A percentile compares a stretch with the other conserved stretches of the same genome.
Conservation (phyloP, 164 flowering plant genomes). For the Kalanchoe fedtschenkoi region DNA sequence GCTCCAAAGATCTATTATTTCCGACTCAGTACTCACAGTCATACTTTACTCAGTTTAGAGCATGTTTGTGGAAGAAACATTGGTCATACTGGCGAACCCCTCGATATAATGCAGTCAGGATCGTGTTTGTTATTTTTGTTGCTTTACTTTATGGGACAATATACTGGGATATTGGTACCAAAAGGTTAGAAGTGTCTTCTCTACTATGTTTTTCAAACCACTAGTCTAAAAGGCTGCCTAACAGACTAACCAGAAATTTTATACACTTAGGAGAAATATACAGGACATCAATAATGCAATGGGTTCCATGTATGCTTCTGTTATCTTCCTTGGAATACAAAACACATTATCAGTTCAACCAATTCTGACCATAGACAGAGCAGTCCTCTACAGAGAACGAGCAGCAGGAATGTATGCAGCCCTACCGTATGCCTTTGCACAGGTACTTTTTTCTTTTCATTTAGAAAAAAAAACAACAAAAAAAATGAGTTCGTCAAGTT, state of each 20-base stretch:
- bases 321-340: constrained; percentile 29
- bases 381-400: constrained; percentile 41
- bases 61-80: constrained; percentile 37
- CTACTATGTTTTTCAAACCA: too few relatives aligned
- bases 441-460: constrained; percentile 8
- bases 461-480: background rate
- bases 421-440: constrained; percentile 31
- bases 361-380: constrained; percentile 33
- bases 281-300: constrained; percentile 35
- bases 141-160: constrained; percentile 30
- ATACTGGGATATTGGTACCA: constrained; percentile 33
- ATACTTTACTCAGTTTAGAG: constrained; percentile 24
- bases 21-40: constrained; percentile 30
- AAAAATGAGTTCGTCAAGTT: background rate
- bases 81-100: constrained; percentile 41
- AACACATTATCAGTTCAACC: constrained; percentile 30
- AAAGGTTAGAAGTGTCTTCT: constrained; percentile 12
- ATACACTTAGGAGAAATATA: constrained; percentile 18
- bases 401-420: constrained; percentile 47
- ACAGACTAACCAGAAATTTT: too few relatives aligned
- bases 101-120: constrained; percentile 28
- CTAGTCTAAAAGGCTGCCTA: too few relatives aligned
- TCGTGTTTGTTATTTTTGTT: constrained; percentile 25
- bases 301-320: constrained; percentile 43
- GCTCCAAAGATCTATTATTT: constrained; percentile 28